Evolutionary conservation across 352 stramenopile genomes (phyloP), one percentile per base, ranked within the genome.

Genomic region (Heterotrichella gracilis): DNA sequence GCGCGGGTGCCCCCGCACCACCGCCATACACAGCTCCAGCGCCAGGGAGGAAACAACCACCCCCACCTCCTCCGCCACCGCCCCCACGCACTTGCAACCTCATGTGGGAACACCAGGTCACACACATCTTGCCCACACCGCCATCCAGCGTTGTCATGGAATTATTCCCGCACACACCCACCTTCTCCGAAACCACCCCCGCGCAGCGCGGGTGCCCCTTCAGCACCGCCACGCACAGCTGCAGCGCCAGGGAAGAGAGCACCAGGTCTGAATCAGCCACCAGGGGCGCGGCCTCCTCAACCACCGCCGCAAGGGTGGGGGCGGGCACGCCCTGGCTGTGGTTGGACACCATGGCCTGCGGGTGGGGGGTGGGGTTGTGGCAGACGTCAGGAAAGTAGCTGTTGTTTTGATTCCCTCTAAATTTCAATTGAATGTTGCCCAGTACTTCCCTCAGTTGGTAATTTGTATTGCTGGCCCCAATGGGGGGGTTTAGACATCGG

Each of bases 231-330:
- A 80, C 81, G 25, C 87, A 79, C 23, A 95, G 76, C 53, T 81
- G 85, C 69, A 96, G 81, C 25, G 84, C 83, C 41, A 95, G 82
- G 71, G 93, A 85, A 69, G 86, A 94, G 25, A 97, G 75, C 74
- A 96, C 89, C 17, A 98, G 77, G 74, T 98, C 92, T n/a, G 81
- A 84, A 75, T 96, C 89, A 9, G 84, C 79, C 66, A 97, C 81
- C 13, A 96, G 81, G 24, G 78, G 70, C 9, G 87, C 84, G 9
- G 87, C 77, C 73, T 96, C 89, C 17, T 82, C 76, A 3, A 96
- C 77, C 2, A 95, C n/a, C n/a, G n/a, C n/a, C n/a, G n/a, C n/a
- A n/a, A n/a, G n/a, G n/a, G n/a, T n/a, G n/a, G n/a, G n/a, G n/a
- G n/a, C n/a, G n/a, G n/a, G n/a, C n/a, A n/a, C n/a, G n/a, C n/a